phyloP scores from a whole-genome alignment of 2,329 filamentous ascomycete species.

The Trichothecium sympodiale region DNA sequence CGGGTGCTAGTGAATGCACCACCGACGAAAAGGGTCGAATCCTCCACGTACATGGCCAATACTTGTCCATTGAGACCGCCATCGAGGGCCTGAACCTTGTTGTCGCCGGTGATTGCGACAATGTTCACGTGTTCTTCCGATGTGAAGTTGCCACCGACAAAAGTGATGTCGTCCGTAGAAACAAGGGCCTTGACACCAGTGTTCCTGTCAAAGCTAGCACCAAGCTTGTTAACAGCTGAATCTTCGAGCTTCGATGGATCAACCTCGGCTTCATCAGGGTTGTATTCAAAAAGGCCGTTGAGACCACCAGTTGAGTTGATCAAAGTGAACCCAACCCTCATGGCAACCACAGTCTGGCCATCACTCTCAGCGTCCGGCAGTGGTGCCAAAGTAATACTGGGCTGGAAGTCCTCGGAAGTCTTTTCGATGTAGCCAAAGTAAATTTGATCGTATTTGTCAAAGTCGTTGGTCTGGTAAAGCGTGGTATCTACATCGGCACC shows the following conservation, averaged over 20 bases:
- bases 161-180: conserved; percentile 53
- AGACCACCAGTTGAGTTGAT: conserved; percentile 67
- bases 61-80: conserved; percentile 75
- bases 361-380: conserved; percentile 48
- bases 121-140: conserved; percentile 61
- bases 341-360: conserved; percentile 73
- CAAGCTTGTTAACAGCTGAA: conserved; percentile 69
- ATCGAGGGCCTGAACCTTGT: conserved; percentile 49
- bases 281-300: conserved; percentile 84
- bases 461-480: conserved; percentile 86
- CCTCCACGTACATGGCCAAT: conserved; percentile 56
- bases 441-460: conserved; percentile 91
- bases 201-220: conserved; percentile 52
- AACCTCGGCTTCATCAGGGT: conserved; percentile 45
- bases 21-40: conserved; percentile 63
- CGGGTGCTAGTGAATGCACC: conserved; percentile 73
- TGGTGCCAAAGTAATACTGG: conserved; percentile 68
- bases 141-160: conserved; percentile 77
- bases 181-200: conserved; percentile 64
- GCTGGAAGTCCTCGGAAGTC: conserved; percentile 60
- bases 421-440: conserved; percentile 79
- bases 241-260: conserved; percentile 52
- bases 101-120: conserved; percentile 57
- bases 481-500: conserved; percentile 42
- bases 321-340: conserved; percentile 68